Evolutionary conservation across 2,329 filamentous ascomycete species (phyloP).

Genomic region (Plenodomus biglobosus): DNA sequence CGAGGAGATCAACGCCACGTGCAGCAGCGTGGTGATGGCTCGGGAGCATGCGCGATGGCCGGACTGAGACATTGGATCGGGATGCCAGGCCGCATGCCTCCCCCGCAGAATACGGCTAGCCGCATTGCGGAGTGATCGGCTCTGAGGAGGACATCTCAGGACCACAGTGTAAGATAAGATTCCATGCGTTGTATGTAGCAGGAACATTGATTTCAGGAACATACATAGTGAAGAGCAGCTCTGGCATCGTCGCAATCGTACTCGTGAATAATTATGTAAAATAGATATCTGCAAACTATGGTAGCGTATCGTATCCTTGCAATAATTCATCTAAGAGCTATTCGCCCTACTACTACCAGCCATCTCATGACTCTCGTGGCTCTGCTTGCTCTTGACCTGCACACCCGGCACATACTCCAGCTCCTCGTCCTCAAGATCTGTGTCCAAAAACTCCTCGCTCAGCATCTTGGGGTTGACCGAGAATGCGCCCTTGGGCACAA

Average conservation of each 20-base stretch:
- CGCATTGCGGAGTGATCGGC: neutral
- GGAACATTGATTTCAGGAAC: too few relatives aligned
- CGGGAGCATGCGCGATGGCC: neutral
- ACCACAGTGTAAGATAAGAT: too few relatives aligned
- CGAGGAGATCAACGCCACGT: conserved; percentile 9
- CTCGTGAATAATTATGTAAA: too few relatives aligned
- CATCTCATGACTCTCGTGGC: conserved; percentile 28
- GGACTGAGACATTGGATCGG: neutral
- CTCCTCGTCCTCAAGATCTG: conserved; percentile 32
- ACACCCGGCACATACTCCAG: conserved; percentile 25
- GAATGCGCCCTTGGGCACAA: conserved; percentile 51
- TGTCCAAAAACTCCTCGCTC: conserved; percentile 44
- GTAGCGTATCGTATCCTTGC: too few relatives aligned
- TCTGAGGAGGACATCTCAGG: neutral
- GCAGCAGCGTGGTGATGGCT: neutral
- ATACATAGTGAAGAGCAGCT: neutral
- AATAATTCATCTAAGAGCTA: conserved; percentile 5
- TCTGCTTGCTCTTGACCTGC: conserved; percentile 20
- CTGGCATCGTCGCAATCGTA: too few relatives aligned
- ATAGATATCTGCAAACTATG: too few relatives aligned
- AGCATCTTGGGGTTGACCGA: conserved; percentile 50
- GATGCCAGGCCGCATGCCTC: neutral
- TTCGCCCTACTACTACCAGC: conserved; percentile 24
- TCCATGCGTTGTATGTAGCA: too few relatives aligned
- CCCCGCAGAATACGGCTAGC: neutral